A percentile compares a stretch with the other conserved stretches of the same genome.
Conservation (phyloP, 148 eudicot genomes). For the Talinum fruticosum region DNA sequence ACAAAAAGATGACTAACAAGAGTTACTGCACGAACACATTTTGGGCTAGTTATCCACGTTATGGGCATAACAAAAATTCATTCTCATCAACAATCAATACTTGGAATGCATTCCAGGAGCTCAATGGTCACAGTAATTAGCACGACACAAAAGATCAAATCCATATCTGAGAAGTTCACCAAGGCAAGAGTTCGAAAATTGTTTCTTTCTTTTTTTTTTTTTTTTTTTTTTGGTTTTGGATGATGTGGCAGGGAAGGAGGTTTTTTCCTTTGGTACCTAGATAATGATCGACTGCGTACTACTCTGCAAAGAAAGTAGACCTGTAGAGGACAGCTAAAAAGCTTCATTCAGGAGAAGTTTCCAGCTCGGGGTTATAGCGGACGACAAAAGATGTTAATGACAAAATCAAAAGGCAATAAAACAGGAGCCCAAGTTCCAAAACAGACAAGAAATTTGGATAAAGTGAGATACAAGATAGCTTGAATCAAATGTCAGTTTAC, state of each 20-base stretch:
- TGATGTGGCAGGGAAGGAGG: too few relatives aligned
- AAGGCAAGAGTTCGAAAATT: too few relatives aligned
- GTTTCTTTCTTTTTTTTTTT: too few relatives aligned
- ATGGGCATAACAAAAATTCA: neutral
- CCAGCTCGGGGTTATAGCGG: neutral
- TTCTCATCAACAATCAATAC: neutral
- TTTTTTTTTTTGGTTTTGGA: too few relatives aligned
- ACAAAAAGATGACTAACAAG: neutral
- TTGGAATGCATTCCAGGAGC: too few relatives aligned
- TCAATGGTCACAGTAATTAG: too few relatives aligned
- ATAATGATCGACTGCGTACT: neutral
- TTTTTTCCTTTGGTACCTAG: neutral
- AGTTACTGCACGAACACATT: neutral
- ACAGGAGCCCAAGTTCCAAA: neutral
- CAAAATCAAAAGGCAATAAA: too few relatives aligned
- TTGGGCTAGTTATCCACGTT: neutral
- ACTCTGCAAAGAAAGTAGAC: neutral
- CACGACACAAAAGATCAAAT: too few relatives aligned
- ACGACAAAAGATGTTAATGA: neutral
- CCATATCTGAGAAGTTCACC: too few relatives aligned
- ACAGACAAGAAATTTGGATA: neutral
- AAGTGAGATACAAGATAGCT: neutral
- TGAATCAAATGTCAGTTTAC: too few relatives aligned
- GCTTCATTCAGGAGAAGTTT: neutral
- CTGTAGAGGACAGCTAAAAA: neutral